Percentiles rank a stretch among this genome's conserved stretches.
Evolutionary conservation across 352 stramenopile genomes (phyloP).

Genomic region (Phytophthora tubulina): DNA sequence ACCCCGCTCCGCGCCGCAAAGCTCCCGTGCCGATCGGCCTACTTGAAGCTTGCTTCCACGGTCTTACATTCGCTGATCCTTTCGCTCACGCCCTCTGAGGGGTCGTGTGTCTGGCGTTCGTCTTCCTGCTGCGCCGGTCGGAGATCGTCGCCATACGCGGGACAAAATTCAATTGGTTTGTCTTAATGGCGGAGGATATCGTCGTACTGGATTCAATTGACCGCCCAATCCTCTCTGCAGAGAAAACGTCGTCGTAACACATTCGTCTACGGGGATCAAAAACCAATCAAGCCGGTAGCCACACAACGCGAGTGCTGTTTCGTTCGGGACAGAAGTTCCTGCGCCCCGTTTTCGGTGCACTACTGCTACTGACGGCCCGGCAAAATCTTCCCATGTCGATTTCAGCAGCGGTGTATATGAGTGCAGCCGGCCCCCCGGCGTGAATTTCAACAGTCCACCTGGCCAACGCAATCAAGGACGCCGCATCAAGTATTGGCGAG

Average conservation of each 20-base stretch:
- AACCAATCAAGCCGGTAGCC: background rate
- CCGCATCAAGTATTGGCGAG: background rate
- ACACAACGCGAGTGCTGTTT: slow-evolving; percentile 1
- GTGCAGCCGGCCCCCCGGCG: background rate
- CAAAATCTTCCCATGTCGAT: background rate
- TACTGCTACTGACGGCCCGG: background rate
- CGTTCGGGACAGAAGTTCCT: background rate
- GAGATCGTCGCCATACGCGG: background rate
- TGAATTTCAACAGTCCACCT: background rate
- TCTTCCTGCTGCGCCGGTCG: background rate
- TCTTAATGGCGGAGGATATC: background rate
- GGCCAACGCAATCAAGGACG: background rate
- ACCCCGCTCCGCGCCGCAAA: background rate
- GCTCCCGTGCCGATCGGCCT: slow-evolving; percentile 1
- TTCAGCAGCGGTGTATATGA: background rate
- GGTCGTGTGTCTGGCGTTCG: slow-evolving; percentile 6
- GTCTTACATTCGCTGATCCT: slow-evolving; percentile 1
- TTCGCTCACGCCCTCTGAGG: slow-evolving; percentile 6
- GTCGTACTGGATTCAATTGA: background rate
- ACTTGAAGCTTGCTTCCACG: slow-evolving; percentile 7
- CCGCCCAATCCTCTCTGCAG: background rate
- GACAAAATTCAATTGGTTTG: slow-evolving; percentile 3
- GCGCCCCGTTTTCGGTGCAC: slow-evolving; percentile 4
- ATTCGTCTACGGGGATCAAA: slow-evolving; percentile 3
- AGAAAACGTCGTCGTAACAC: background rate